These are phyloP conservation scores for Rhodomyrtus psidioides DNA, from an alignment of 441 rosid genomes.

Conservation along the genomic window DNA sequence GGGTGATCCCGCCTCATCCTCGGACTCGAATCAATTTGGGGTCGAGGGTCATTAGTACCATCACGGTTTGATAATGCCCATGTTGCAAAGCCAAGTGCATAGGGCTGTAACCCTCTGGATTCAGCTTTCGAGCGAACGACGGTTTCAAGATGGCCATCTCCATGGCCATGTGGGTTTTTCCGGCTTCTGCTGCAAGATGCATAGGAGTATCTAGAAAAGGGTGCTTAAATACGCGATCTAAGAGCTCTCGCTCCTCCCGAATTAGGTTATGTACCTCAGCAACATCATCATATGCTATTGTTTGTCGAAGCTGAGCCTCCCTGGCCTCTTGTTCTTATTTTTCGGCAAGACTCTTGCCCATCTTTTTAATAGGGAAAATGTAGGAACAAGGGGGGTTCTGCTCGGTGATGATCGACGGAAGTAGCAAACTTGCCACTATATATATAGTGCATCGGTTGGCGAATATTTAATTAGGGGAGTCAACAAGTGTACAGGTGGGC, in stretches of 20 bases:
- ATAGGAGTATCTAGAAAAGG: background rate
- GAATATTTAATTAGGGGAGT: background rate
- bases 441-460: background rate
- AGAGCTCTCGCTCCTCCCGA: background rate
- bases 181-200: accelerated
- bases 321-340: background rate
- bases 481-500: background rate
- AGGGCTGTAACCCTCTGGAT: background rate
- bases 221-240: background rate
- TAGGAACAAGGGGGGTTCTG: background rate
- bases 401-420: background rate
- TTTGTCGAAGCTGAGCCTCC: background rate
- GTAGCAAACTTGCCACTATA: background rate
- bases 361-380: background rate
- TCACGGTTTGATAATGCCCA: accelerated
- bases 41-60: background rate
- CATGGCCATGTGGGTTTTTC: background rate
- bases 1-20: background rate
- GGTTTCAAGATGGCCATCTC: background rate
- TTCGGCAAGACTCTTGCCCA: background rate
- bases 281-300: background rate
- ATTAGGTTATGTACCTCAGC: background rate
- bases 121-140: background rate
- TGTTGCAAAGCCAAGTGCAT: background rate
- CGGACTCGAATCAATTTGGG: background rate